Conservation (phyloP, 495 filamentous ascomycete species). For the Glarea lozoyensis region DNA sequence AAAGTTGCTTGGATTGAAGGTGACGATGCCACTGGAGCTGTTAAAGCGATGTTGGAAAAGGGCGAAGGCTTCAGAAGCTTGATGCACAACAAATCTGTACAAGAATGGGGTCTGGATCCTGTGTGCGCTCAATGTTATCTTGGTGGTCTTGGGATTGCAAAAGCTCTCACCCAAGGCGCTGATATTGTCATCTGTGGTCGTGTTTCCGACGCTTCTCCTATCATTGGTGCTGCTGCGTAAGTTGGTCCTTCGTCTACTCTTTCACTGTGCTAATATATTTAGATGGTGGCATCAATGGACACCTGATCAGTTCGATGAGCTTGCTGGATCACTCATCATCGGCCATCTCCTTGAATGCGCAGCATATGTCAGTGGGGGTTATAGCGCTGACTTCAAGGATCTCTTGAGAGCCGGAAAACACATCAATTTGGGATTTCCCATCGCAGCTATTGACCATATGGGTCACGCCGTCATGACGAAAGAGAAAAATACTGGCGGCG, state of each 20-base stretch:
- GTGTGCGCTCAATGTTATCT: conserved; percentile 46
- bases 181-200: conserved; percentile 51
- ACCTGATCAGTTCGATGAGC: conserved; percentile 36
- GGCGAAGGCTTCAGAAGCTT: conserved; percentile 3
- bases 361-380: conserved; percentile 47
- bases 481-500: conserved; percentile 8
- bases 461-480: conserved; percentile 32
- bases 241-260: too few relatives aligned
- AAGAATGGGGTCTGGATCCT: conserved; percentile 40
- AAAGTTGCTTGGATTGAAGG: conserved; percentile 39
- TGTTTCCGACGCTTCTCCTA: conserved; percentile 45
- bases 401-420: conserved; percentile 25
- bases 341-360: conserved; percentile 50
- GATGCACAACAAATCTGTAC: neutral
- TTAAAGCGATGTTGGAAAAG: conserved; percentile 3
- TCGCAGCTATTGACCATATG: conserved; percentile 44
- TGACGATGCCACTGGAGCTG: conserved; percentile 22
- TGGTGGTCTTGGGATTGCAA: conserved; percentile 40
- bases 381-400: conserved; percentile 52
- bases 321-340: conserved; percentile 43
- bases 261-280: neutral
- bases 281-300: conserved; percentile 25
- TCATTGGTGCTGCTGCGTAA: conserved; percentile 35
- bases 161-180: conserved; percentile 39
- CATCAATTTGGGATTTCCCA: conserved; percentile 43